Conservation (phyloP, 257 asterid species). For the Gentiana macrophylla region DNA sequence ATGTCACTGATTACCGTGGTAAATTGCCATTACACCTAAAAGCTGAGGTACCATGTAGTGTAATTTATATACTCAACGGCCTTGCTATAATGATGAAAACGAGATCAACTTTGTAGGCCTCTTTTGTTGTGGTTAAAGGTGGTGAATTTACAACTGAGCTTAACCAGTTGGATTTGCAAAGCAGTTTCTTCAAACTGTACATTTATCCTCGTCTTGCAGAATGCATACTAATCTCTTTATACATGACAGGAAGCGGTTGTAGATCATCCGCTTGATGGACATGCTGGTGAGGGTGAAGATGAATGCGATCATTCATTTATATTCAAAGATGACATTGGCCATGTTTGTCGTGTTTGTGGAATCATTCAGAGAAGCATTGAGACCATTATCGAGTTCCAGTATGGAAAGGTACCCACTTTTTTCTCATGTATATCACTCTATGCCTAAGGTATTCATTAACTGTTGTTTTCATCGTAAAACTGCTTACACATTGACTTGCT, state of each 20-base stretch:
- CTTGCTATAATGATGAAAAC: no score
- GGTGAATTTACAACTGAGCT: no score
- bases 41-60: no score
- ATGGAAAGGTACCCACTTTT: conserved; percentile 48
- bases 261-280: conserved; percentile 31
- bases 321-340: conserved; percentile 86
- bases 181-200: no score
- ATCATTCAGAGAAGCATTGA: conserved; percentile 78
- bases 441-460: background rate
- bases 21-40: no score
- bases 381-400: conserved; percentile 77
- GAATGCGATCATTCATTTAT: conserved; percentile 88
- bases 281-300: conserved; percentile 37
- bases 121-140: no score
- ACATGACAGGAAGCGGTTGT: conserved; percentile 43
- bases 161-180: no score
- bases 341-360: conserved; percentile 94
- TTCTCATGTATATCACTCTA: conserved; percentile 9
- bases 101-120: no score
- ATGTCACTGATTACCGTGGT: no score
- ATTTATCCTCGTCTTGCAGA: no score
- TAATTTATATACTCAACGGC: no score
- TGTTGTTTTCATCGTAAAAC: background rate
- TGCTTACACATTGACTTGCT: background rate
- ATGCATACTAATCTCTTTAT: no score